Evolutionary conservation across 1,284 basidiomycete species (phyloP).

Genomic region (Pyrrhoderma lamaoense): DNA sequence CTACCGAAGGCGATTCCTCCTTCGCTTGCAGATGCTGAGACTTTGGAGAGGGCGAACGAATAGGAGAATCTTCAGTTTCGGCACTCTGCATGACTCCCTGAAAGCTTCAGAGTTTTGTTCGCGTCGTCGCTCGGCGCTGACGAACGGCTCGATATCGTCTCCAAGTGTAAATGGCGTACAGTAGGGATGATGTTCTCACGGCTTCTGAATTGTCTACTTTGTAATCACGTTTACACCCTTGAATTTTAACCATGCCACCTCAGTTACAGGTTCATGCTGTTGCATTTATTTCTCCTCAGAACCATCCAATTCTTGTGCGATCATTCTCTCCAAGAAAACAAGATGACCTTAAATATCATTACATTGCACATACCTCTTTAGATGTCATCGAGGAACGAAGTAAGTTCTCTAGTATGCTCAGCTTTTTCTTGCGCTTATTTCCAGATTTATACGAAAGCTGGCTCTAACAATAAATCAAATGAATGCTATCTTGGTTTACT

Average conservation of each 20-base stretch:
- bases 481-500: conserved; percentile 74
- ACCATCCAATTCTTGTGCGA: conserved; percentile 70
- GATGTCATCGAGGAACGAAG: conserved; percentile 76
- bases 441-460: conserved; percentile 29
- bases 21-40: neutral
- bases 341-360: conserved; percentile 74
- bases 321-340: conserved; percentile 50
- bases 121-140: conserved; percentile 7
- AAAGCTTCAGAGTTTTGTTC: neutral
- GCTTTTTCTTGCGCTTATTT: conserved; percentile 12
- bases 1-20: neutral
- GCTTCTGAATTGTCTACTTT: neutral
- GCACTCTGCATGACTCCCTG: conserved; percentile 12
- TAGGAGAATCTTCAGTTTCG: neutral
- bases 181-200: neutral
- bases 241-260: conserved; percentile 42
- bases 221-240: neutral
- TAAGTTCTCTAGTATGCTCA: conserved; percentile 23
- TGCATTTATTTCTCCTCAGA: conserved; percentile 73
- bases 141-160: neutral
- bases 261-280: conserved; percentile 66
- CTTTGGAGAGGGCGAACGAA: conserved; percentile 1
- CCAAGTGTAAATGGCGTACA: neutral
- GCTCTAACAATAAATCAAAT: conserved; percentile 39
- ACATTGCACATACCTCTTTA: conserved; percentile 73